A percentile compares a stretch with the other conserved stretches of the same genome.
Conservation (phyloP, 768 basidiomycete genomes). For the Cystobasidium ongulense region DNA sequence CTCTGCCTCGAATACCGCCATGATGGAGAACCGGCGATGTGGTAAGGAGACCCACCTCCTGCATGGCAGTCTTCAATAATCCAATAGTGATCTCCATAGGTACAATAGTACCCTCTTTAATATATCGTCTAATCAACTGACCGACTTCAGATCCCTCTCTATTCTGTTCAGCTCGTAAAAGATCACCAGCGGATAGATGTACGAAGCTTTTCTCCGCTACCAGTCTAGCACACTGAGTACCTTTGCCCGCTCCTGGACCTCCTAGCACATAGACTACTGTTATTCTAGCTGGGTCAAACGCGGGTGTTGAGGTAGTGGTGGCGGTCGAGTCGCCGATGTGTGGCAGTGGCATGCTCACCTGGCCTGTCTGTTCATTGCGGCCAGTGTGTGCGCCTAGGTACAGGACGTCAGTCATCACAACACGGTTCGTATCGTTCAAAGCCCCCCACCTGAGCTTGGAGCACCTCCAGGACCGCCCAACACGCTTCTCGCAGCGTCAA, state of each 20-base stretch:
- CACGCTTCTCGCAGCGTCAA: neutral
- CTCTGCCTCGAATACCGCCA: neutral
- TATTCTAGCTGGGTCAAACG: conserved; percentile 65
- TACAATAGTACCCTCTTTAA: conserved; percentile 84
- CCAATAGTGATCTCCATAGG: conserved; percentile 96
- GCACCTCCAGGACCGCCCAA: neutral
- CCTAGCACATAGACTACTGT: conserved; percentile 91
- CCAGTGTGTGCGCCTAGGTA: neutral
- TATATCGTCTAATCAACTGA: conserved; percentile 73
- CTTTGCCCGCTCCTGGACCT: conserved; percentile 95
- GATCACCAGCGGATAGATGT: conserved; percentile 93
- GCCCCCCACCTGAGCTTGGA: neutral
- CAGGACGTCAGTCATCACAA: too few species aligned
- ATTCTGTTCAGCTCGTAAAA: conserved; percentile 85
- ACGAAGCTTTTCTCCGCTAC: conserved; percentile 78
- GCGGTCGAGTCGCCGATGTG: neutral
- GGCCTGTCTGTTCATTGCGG: neutral
- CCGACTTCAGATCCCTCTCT: conserved; percentile 66
- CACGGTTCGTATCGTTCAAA: too few species aligned
- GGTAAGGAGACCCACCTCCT: conserved; percentile 47
- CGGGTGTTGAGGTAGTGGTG: conserved; percentile 38
- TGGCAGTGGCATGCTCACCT: neutral
- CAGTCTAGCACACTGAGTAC: conserved; percentile 80
- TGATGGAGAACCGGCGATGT: too few species aligned
- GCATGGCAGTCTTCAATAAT: conserved; percentile 88